phyloP scores from a whole-genome alignment of 2,329 filamentous ascomycete species.

The Myriangium duriaei region DNA sequence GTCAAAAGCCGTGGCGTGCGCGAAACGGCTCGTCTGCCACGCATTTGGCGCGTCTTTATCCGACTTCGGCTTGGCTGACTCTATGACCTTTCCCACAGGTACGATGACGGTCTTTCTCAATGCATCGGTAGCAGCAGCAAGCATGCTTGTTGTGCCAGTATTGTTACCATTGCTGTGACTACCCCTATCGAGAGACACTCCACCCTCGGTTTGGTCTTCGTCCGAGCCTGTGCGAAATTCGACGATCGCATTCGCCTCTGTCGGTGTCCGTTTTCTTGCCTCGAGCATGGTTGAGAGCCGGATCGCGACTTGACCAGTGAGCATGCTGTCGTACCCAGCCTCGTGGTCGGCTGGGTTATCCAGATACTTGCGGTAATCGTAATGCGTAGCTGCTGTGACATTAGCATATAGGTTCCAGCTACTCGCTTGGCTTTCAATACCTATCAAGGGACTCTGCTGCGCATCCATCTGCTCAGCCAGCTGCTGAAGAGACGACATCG shows the following conservation, averaged over 20 bases:
- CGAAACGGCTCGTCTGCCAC: conserved; percentile 15
- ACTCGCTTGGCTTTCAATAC: conserved; percentile 16
- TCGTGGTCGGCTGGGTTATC: conserved; percentile 38
- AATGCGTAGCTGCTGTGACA: conserved; percentile 19
- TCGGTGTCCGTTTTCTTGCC: conserved; percentile 19
- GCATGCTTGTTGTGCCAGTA: not conserved
- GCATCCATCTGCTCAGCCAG: conserved; percentile 32
- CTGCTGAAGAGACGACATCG: conserved; percentile 36
- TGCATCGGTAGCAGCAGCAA: conserved; percentile 8
- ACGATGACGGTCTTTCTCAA: conserved; percentile 9
- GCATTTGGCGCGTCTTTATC: not conserved
- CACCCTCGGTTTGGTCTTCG: conserved; percentile 13
- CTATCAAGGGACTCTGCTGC: conserved; percentile 31
- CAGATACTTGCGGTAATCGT: conserved; percentile 30
- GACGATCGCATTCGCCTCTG: conserved; percentile 13
- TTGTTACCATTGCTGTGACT: conserved; percentile 5
- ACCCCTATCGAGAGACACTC: conserved; percentile 10
- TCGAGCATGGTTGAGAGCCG: conserved; percentile 42
- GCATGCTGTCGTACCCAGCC: conserved; percentile 50
- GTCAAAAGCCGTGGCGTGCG: conserved; percentile 22
- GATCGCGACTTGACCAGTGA: conserved; percentile 47
- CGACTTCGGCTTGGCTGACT: not conserved
- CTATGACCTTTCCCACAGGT: not conserved
- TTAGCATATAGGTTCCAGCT: too few relatives aligned
- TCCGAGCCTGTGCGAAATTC: conserved; percentile 4